These are phyloP conservation scores for Syzygium malaccense DNA, from an alignment of 441 rosid genomes.

Conservation along the genomic window DNA sequence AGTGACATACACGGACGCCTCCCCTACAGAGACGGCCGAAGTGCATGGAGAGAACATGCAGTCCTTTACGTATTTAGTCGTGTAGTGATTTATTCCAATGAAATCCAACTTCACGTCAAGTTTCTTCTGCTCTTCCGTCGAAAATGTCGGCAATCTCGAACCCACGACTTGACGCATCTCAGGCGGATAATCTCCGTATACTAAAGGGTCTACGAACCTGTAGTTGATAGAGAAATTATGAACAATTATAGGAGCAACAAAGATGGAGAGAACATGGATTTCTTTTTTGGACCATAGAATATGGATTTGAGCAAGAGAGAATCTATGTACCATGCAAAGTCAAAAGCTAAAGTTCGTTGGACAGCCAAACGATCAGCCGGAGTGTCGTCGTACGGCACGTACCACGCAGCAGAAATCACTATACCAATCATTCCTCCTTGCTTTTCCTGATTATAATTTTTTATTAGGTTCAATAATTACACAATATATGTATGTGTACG, in stretches of 20 bases:
- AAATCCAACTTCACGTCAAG: background rate
- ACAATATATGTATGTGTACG: background rate
- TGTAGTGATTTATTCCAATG: constrained; percentile 11
- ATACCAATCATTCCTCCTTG: constrained; percentile 14
- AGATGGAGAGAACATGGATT: background rate
- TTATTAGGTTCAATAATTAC: background rate
- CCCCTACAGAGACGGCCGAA: background rate
- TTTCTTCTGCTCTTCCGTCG: background rate
- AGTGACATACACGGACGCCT: background rate
- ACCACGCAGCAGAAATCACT: constrained; percentile 4
- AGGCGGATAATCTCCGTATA: constrained; percentile 9
- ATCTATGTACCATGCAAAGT: constrained; percentile 1
- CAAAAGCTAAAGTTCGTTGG: background rate
- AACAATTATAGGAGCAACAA: background rate
- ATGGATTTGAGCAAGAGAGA: background rate
- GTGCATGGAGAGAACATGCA: background rate
- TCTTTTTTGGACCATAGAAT: background rate
- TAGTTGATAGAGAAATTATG: background rate
- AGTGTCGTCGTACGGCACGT: constrained; percentile 1
- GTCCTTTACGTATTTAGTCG: background rate
- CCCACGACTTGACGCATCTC: constrained; percentile 11
- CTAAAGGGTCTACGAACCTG: constrained; percentile 7
- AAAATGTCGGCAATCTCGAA: background rate
- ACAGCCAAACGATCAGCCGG: constrained; percentile 1
- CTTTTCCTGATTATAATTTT: background rate